Base-by-base conservation (phyloP, 805 yeast species). In the Cyberlindnera petersonii region DNA sequence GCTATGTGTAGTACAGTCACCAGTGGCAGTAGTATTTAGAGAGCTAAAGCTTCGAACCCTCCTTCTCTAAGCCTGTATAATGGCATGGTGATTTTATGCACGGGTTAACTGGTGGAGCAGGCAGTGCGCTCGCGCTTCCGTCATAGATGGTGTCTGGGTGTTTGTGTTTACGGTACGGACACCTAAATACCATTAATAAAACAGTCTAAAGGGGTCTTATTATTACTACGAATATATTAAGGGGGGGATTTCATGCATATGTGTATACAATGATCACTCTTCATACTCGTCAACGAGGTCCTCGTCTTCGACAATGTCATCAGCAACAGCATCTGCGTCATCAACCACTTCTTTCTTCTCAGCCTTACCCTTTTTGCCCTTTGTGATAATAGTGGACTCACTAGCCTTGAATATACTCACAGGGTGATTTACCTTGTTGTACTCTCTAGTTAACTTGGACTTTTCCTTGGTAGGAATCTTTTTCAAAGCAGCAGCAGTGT, bases 361-460 rank as follows among this genome's bases (percentile, higher is more conserved):
- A 4, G 47, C 44, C 16, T 37, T 37, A 14, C 33, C 44, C 20
- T 33, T 30, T 13, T 22, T 24, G 18, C 40, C 37, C 38, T 43
- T 43, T 9, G 44, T 18, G 13, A 43, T 24, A 5, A 35, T 44
- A 2, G 44, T 33, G 30, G 42, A 26, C 16, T 18, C 26, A 4
- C 50, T 48, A 3, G 50, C 31, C 22, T 32, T 41, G 14, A 41
- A 28, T 13, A 47, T 38, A 77, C 69, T 80, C 80, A 49, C 77
- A 2, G 98, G 98, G 63, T 93, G 98, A 8, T 77, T 65, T 40
- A 59, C 63, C 9, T 76, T 59, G 57, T 93, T 93, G 61, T 93
- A 93, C 47, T 73, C 77, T 49, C 95, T 71, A 0, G 99, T 93
- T 61, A 93, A 87, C 7, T 86, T 84, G 6, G 91, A 68, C 59